Base-by-base conservation (phyloP, 169 alveolate species). In the Plasmodium reichenowi region DNA sequence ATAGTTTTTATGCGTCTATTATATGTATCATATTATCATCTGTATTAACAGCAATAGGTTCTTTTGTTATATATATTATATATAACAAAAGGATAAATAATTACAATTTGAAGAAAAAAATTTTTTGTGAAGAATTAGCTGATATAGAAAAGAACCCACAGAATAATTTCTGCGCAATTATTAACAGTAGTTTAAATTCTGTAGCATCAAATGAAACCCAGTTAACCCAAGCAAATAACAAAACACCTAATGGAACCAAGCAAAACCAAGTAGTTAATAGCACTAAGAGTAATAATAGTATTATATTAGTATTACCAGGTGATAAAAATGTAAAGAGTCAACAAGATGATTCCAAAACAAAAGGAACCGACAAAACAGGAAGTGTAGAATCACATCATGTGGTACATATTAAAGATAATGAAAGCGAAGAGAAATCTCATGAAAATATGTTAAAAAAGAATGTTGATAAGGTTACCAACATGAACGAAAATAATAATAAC, bases 181-280 rank as follows among this genome's bases (percentile, higher is more conserved):
- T 68, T 24, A 83, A 83, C 43, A 85, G 86, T 58, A 85, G 91
- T 29, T 66, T 85, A 32, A 85, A 85, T 52, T 85, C 91, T 5
- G 91, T 85, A 17, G 91, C 91, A n/a, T 85, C 91, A 17, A 85
- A 45, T 15, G 91, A 85, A 29, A 80, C 83, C 1, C 90, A 67
- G 29, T 63, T 45, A 47, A 54, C 63, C 13, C 63, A 54, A 13
- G 60, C 72, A 10, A 50, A 73, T n/a, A 38, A 56, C 1, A 56
- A 56, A 20, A 64, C 8, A 29, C 26, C 47, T 26, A 29, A 29
- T 29, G 6, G 3, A 0, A 9, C 64, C 10, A 22, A 26, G 0
- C 64, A 9, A 59, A 45, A 9, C 13, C 13, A 22, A 58, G 59
- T 12, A 47, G 43, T 29, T 4, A 29, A 29, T 5, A 29, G 1